phyloP scores from a whole-genome alignment of 345 rosid species.

The Nephelium lappaceum region DNA sequence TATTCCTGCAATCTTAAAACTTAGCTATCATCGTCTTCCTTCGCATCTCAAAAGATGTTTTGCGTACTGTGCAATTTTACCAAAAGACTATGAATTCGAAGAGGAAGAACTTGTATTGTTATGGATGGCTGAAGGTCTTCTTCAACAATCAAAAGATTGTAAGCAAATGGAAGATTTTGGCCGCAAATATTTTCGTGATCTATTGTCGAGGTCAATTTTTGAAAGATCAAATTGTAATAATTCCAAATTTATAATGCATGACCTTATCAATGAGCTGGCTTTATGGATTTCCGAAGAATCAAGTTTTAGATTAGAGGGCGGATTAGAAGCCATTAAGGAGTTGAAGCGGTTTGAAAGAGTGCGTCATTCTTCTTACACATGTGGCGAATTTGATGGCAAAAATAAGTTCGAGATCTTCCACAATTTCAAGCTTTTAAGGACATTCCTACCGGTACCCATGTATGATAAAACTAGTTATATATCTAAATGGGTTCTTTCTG shows the following conservation, averaged over 20 bases:
- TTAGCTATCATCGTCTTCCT: neutral
- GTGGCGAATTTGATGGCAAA: neutral
- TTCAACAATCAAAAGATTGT: neutral
- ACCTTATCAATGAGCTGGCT: conserved; percentile 24
- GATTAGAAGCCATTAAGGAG: neutral
- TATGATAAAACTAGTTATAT: neutral
- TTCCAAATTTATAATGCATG: conserved; percentile 21
- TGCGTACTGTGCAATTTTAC: conserved; percentile 19
- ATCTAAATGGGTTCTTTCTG: neutral
- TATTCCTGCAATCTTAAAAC: too few species aligned
- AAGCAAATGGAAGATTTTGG: conserved; percentile 24
- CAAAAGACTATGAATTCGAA: conserved; percentile 24
- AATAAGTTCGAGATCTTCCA: neutral
- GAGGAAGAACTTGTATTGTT: conserved; percentile 19
- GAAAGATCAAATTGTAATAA: neutral
- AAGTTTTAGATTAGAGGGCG: neutral
- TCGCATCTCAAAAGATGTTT: conserved; percentile 19
- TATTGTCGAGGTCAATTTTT: conserved; percentile 15
- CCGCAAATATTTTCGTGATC: conserved; percentile 8
- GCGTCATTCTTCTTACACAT: neutral
- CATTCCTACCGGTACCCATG: neutral
- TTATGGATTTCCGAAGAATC: neutral
- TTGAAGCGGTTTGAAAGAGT: neutral
- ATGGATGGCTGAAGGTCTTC: conserved; percentile 31
- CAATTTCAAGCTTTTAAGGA: neutral